Conservation (phyloP, 139 green algal species). For the Chlamydomonas urium region DNA sequence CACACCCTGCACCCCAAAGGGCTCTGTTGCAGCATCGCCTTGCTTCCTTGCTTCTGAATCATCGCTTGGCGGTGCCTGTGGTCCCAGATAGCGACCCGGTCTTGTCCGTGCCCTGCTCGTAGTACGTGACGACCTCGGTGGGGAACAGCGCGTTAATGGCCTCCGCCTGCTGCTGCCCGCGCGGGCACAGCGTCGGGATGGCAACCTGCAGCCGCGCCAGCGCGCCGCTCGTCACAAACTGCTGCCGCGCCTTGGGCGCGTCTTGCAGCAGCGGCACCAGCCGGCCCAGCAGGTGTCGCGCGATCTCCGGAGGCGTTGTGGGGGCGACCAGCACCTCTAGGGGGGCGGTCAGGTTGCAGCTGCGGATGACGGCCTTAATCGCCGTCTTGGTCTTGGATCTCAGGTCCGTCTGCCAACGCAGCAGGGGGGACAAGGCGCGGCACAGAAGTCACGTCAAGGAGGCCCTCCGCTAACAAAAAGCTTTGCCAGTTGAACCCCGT, state of each 20-base stretch:
- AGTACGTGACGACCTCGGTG: slow-evolving; percentile 44
- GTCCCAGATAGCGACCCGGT: too few species aligned
- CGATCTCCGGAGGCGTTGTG: slow-evolving; percentile 25
- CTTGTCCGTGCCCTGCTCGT: slow-evolving; percentile 24
- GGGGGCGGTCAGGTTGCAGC: slow-evolving; percentile 19
- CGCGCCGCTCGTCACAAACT: slow-evolving; percentile 43
- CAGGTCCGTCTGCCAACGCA: not conserved
- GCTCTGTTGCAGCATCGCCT: too few species aligned
- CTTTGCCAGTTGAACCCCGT: too few species aligned
- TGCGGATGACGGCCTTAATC: slow-evolving; percentile 36
- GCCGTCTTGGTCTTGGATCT: slow-evolving; percentile 27
- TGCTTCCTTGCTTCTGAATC: too few species aligned
- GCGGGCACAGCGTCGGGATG: slow-evolving; percentile 3
- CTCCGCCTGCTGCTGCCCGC: slow-evolving; percentile 12
- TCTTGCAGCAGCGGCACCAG: slow-evolving; percentile 3
- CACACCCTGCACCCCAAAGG: too few species aligned
- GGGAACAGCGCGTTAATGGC: slow-evolving; percentile 42
- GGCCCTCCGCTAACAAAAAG: too few species aligned
- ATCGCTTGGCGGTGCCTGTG: too few species aligned
- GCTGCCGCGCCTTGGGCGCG: slow-evolving; percentile 27
- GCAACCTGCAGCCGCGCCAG: slow-evolving; percentile 38
- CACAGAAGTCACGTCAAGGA: too few species aligned
- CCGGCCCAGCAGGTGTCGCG: slow-evolving; percentile 35
- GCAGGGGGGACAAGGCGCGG: too few species aligned
- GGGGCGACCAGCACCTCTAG: slow-evolving; percentile 29